phyloP scores from a whole-genome alignment of 2,329 filamentous ascomycete genomes.

The Gnomoniopsis sp. region DNA sequence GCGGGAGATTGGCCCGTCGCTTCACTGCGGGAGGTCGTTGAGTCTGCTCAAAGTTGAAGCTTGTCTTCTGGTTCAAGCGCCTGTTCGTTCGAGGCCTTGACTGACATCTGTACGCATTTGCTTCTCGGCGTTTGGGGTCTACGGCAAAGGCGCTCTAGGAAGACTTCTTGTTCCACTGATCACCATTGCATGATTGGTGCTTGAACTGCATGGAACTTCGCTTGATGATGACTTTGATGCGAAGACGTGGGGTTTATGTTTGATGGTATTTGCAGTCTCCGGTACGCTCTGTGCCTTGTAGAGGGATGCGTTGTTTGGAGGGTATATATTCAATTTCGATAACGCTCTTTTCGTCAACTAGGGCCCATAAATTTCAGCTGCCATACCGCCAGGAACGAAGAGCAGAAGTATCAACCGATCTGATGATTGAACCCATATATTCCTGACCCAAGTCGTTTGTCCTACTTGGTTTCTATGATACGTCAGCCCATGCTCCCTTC shows the following conservation, averaged over 20 bases:
- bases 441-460: too few species aligned
- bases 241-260: not conserved
- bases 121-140: not conserved
- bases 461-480: too few species aligned
- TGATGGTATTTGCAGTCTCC: not conserved
- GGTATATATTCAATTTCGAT: not conserved
- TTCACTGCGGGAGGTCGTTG: constrained; percentile 10
- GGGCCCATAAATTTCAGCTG: not conserved
- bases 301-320: not conserved
- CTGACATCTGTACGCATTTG: not conserved
- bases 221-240: not conserved
- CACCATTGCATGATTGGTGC: constrained; percentile 1
- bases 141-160: constrained; percentile 5
- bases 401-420: not conserved
- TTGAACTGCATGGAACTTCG: not conserved
- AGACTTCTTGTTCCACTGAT: not conserved
- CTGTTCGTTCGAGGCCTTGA: too few species aligned
- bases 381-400: not conserved
- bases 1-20: constrained; percentile 15
- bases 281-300: not conserved
- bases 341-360: not conserved
- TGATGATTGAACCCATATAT: not conserved
- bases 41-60: not conserved
- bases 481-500: too few species aligned
- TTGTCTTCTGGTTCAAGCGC: too few species aligned